phyloP scores from a whole-genome alignment of 139 green algal genomes.

The Picochlorum sp. region DNA sequence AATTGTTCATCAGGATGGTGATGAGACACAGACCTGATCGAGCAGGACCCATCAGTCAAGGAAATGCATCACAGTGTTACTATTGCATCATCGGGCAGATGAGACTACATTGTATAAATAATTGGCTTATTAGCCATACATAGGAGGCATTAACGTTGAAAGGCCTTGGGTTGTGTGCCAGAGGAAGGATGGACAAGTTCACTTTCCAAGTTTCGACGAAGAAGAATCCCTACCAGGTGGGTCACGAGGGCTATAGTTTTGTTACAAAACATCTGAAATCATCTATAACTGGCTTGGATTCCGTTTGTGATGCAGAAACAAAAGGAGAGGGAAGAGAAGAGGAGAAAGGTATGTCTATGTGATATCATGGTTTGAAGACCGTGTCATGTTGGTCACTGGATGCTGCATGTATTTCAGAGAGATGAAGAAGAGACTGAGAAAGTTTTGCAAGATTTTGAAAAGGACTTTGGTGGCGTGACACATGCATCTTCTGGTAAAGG shows the following conservation, averaged over 20 bases:
- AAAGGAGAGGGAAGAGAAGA: conserved; percentile 80
- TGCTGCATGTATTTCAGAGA: conserved; percentile 38
- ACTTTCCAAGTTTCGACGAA: conserved; percentile 48
- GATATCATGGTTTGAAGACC: too few species aligned
- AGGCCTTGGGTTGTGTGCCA: background rate
- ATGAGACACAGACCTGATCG: too few species aligned
- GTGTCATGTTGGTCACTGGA: background rate
- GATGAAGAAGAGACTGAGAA: conserved; percentile 72
- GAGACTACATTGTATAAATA: too few species aligned
- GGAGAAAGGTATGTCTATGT: conserved; percentile 46
- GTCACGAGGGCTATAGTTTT: background rate
- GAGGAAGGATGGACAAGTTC: conserved; percentile 6
- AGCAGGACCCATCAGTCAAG: too few species aligned
- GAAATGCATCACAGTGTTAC: too few species aligned
- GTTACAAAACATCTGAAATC: background rate
- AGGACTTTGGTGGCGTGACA: conserved; percentile 53
- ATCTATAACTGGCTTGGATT: background rate
- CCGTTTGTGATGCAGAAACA: conserved; percentile 53
- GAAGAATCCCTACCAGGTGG: conserved; percentile 74
- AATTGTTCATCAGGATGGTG: too few species aligned
- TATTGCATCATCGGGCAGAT: too few species aligned
- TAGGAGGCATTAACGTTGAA: background rate
- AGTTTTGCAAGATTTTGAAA: conserved; percentile 88
- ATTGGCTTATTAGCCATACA: too few species aligned
- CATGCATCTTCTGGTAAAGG: too few species aligned